Evolutionary conservation across 768 basidiomycete species (phyloP), one percentile per base, ranked within the genome.

Genomic region (Lentinula raphanica): DNA sequence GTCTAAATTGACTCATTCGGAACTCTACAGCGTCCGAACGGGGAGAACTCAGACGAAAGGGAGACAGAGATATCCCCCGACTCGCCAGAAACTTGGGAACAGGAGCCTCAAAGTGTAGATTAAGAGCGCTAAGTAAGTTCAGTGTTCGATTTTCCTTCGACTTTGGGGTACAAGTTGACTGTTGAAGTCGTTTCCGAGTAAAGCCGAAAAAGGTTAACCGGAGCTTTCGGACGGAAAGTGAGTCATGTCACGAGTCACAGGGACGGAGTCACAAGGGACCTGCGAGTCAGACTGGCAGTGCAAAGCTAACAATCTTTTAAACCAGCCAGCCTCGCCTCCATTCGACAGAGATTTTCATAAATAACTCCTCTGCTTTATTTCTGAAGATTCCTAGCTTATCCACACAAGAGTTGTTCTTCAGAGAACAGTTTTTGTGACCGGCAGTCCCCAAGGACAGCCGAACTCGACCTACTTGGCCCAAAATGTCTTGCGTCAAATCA

Each of bases 401-500:
- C 17, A 36, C 50, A 56, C 60, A 62, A 64, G 59, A 50, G 66
- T 63, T 63, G 65, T 67, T 69, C 70, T 59, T 42, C 45, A 60
- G 71, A 76, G 76, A 68, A 62, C 54, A 69, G 70, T 67, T 71
- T 72, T 69, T 72, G 69, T 68, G 58, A 64, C 60, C 74, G 76
- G 76, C 77, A 65, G 63, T 77, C 42, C 54, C 31, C 48, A 15
- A 21, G 54, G 38, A 32, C 40, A 8, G 39, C 54, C 54, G n/a
- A 54, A 25, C 38, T 46, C 27, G 39, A 42, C 68, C 60, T 45
- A 65, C 57, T 58, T 61, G 64, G 57, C 65, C n/a, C 71, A 65
- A 69, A 66, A 85, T 85, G 84, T 76, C 49, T 59, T 62, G 65
- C 49, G 63, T 63, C 59, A 64, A 63, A 39, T 55, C 69, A 66